phyloP scores from a whole-genome alignment of 2,329 filamentous ascomycete genomes.

The Bipolaris zeicola region DNA sequence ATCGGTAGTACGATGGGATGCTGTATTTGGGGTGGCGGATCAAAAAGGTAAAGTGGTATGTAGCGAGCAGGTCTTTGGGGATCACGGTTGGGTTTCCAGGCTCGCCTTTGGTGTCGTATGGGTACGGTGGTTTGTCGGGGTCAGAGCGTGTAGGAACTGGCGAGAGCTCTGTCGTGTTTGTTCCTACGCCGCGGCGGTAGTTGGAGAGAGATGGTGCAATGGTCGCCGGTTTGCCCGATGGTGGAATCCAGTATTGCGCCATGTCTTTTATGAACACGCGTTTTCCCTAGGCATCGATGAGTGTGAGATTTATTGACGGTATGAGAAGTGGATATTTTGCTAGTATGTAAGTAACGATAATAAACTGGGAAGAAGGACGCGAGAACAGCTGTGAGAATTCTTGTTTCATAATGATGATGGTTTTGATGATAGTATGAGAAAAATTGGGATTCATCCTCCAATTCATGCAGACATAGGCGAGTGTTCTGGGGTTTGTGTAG shows the following conservation, averaged over 20 bases:
- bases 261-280: slow-evolving; percentile 99
- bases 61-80: slow-evolving; percentile 72
- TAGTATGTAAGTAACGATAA: not conserved
- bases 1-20: slow-evolving; percentile 93
- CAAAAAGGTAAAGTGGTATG: slow-evolving; percentile 94
- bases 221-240: slow-evolving; percentile 67
- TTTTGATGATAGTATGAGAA: too few species aligned
- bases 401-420: too few species aligned
- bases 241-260: slow-evolving; percentile 86
- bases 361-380: not conserved
- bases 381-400: too few species aligned
- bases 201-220: slow-evolving; percentile 77
- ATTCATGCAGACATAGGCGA: not conserved
- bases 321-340: not conserved
- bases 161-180: slow-evolving; percentile 48
- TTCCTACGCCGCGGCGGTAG: slow-evolving; percentile 66
- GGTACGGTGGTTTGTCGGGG: slow-evolving; percentile 55
- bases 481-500: not conserved
- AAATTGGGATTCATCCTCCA: too few species aligned
- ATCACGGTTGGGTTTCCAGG: slow-evolving; percentile 83
- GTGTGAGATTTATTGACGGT: slow-evolving; percentile 9
- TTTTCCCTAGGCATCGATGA: slow-evolving; percentile 67
- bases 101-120: slow-evolving; percentile 65
- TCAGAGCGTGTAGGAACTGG: slow-evolving; percentile 39
- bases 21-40: slow-evolving; percentile 93